Evolutionary conservation across 2,329 filamentous ascomycete species (phyloP).

Genomic region (Fusarium sp.): DNA sequence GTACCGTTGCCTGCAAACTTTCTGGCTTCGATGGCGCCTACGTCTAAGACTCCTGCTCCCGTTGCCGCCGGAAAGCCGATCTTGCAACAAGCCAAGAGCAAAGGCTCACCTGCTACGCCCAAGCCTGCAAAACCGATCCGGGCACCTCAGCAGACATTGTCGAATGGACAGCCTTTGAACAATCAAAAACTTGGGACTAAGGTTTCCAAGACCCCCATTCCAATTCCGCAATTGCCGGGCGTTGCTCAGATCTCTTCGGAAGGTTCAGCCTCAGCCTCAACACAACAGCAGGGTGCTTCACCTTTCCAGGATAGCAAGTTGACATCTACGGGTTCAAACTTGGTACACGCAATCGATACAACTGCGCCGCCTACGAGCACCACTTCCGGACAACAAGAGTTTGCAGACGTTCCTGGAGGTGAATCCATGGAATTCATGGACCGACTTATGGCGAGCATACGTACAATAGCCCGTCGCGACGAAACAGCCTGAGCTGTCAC

Average conservation of each 20-base stretch:
- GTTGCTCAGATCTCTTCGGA: not conserved
- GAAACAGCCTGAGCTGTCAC: not conserved
- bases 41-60: slow-evolving; percentile 33
- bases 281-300: not conserved
- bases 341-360: not conserved
- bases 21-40: slow-evolving; percentile 52
- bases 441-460: slow-evolving; percentile 62
- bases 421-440: slow-evolving; percentile 62
- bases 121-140: not conserved
- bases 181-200: not conserved
- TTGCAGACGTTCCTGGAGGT: slow-evolving; percentile 54
- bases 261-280: not conserved
- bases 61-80: slow-evolving; percentile 24
- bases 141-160: slow-evolving; percentile 15
- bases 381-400: slow-evolving; percentile 43
- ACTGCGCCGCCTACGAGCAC: not conserved
- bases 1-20: slow-evolving; percentile 57
- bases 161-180: slow-evolving; percentile 8
- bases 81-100: slow-evolving; percentile 12
- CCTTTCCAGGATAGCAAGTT: not conserved
- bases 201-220: slow-evolving; percentile 46
- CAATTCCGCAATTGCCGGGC: slow-evolving; percentile 43
- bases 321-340: not conserved
- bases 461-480: slow-evolving; percentile 49
- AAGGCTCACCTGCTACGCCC: not conserved